Evolutionary conservation across 2,329 filamentous ascomycete genomes (phyloP).

Genomic region (Madurella fahalii): DNA sequence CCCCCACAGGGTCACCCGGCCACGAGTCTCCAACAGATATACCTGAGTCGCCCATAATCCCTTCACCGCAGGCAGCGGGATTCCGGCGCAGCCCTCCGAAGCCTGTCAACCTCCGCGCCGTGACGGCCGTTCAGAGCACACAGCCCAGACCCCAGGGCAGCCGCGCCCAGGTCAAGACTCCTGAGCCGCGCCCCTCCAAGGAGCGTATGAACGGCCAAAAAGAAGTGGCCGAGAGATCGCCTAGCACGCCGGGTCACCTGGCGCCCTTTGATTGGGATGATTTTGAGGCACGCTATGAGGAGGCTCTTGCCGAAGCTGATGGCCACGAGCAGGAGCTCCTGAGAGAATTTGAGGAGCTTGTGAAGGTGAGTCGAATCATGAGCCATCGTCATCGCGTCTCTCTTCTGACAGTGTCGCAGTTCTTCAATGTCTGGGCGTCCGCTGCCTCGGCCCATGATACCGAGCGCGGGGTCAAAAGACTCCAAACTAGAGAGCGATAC

Average conservation of each 20-base stretch:
- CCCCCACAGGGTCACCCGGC: constrained; percentile 13
- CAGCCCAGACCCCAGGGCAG: constrained; percentile 14
- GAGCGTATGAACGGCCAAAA: constrained; percentile 25
- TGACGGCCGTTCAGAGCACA: constrained; percentile 14
- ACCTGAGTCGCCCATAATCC: constrained; percentile 21
- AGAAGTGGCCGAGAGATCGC: constrained; percentile 30
- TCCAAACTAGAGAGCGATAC: constrained; percentile 74
- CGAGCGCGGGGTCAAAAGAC: constrained; percentile 69
- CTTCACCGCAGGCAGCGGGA: constrained; percentile 10
- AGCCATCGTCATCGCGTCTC: background rate
- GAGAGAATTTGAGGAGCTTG: constrained; percentile 63
- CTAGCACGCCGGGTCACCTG: constrained; percentile 51
- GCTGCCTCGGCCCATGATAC: constrained; percentile 69
- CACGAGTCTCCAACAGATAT: constrained; percentile 13
- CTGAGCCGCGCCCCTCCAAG: constrained; percentile 26
- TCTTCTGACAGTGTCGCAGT: constrained; percentile 44
- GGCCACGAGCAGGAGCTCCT: constrained; percentile 61
- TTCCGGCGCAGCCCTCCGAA: constrained; percentile 7
- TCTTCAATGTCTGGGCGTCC: constrained; percentile 75
- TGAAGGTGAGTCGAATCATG: constrained; percentile 47
- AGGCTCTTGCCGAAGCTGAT: constrained; percentile 59
- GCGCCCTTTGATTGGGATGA: constrained; percentile 68
- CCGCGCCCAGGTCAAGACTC: constrained; percentile 24
- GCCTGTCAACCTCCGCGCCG: constrained; percentile 12
- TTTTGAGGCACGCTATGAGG: constrained; percentile 66